phyloP scores from a whole-genome alignment of 768 basidiomycete genomes.

The Multifurca ochricompacta region DNA sequence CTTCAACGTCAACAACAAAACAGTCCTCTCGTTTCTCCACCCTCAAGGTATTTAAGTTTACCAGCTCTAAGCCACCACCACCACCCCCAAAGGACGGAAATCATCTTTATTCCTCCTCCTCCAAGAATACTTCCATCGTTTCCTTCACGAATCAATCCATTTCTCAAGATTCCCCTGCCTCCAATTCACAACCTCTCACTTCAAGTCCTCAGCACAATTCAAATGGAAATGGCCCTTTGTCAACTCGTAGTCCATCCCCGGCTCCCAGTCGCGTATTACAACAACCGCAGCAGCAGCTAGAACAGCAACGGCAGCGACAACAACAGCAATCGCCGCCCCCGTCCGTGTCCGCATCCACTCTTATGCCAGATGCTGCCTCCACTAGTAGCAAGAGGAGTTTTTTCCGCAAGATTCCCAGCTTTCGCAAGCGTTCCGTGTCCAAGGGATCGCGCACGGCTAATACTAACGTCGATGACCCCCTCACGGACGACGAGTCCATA shows the following conservation, averaged over 20 bases:
- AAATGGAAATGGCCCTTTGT: neutral
- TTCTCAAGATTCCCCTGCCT: conserved; percentile 3
- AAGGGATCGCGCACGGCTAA: conserved; percentile 1
- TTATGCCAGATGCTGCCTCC: neutral
- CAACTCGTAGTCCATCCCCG: conserved; percentile 9
- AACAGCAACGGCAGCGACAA: neutral
- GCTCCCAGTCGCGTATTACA: conserved; percentile 13
- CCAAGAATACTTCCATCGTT: conserved; percentile 7
- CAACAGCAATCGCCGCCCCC: neutral
- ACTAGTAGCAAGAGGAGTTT: conserved; percentile 9
- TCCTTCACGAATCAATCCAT: conserved; percentile 15
- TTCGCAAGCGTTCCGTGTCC: conserved; percentile 16
- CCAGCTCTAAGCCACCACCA: conserved; percentile 13
- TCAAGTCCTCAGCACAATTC: neutral
- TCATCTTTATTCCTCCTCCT: conserved; percentile 10
- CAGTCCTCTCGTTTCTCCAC: conserved; percentile 18
- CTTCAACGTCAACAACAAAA: conserved; percentile 9
- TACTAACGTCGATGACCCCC: neutral
- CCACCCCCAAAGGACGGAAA: conserved; percentile 18
- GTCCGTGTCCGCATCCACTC: neutral
- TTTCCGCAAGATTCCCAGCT: conserved; percentile 13
- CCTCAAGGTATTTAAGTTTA: conserved; percentile 19
- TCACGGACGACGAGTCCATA: conserved; percentile 11
- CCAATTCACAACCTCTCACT: neutral
- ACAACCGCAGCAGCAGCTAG: neutral